A percentile compares a stretch with the other conserved stretches of the same genome.
phyloP scores from a whole-genome alignment of 306 rosid genomes.

The Inga oerstediana region DNA sequence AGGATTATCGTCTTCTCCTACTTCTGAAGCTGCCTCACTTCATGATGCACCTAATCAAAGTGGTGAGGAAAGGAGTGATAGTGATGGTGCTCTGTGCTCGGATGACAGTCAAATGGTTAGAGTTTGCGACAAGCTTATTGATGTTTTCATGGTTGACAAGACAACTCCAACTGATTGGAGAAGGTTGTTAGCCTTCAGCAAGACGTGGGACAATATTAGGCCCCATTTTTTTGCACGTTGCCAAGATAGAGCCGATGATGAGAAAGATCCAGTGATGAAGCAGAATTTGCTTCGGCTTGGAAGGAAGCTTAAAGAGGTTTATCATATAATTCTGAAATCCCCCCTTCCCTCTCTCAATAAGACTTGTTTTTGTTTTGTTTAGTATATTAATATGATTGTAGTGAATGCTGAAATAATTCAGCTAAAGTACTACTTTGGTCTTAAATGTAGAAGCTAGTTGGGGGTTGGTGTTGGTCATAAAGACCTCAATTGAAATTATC shows the following conservation, averaged over 20 bases:
- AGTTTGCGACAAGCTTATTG: conserved; percentile 88
- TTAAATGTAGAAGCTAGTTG: no score
- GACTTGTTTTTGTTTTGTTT: neutral
- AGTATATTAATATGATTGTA: neutral
- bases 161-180: conserved; percentile 89
- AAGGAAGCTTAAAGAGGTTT: conserved; percentile 89
- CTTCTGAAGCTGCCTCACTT: conserved; percentile 15
- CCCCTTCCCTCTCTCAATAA: neutral
- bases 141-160: conserved; percentile 88
- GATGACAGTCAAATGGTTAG: conserved; percentile 55
- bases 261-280: conserved; percentile 65
- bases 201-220: conserved; percentile 69
- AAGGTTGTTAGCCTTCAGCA: conserved; percentile 82
- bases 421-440: neutral
- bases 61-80: conserved; percentile 33
- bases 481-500: no score
- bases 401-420: neutral
- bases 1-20: conserved; percentile 32
- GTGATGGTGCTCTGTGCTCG: conserved; percentile 39
- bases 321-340: conserved; percentile 8
- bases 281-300: conserved; percentile 76
- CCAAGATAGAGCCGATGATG: conserved; percentile 56
- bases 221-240: conserved; percentile 75
- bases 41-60: conserved; percentile 6
- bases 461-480: no score